These are phyloP conservation scores for Aspergillus cavernicola DNA, from an alignment of 495 filamentous ascomycete genomes.

Conservation along the genomic window DNA sequence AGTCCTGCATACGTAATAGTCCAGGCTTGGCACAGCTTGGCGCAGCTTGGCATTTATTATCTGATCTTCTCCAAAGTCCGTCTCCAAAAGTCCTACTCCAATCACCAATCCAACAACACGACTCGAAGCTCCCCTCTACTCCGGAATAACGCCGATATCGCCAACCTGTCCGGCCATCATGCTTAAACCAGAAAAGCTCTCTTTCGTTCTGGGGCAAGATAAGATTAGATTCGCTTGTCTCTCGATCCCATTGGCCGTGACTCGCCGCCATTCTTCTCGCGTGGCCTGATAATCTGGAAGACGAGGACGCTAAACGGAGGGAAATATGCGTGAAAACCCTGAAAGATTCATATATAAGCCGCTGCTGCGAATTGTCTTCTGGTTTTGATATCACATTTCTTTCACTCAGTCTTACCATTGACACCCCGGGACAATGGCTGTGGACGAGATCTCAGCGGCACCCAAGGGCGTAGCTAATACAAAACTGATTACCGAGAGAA, in stretches of 20 bases:
- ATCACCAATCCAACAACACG: too few species aligned
- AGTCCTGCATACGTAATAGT: too few species aligned
- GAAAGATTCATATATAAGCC: background rate
- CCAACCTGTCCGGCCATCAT: too few species aligned
- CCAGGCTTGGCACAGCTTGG: too few species aligned
- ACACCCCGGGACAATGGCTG: background rate
- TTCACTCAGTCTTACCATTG: background rate
- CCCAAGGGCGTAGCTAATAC: background rate
- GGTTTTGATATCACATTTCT: too few species aligned
- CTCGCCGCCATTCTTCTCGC: background rate
- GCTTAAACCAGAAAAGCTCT: too few species aligned
- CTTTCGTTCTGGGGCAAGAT: too few species aligned
- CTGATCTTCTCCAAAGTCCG: constrained; percentile 11
- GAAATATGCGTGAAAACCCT: too few species aligned
- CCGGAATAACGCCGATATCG: too few species aligned
- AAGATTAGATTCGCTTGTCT: constrained; percentile 1
- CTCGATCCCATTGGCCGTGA: background rate
- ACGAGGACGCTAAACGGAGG: background rate
- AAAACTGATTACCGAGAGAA: background rate
- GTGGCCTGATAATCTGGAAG: background rate
- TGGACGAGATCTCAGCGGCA: background rate
- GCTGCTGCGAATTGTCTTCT: too few species aligned
- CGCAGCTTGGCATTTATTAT: constrained; percentile 12
- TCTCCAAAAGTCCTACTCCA: too few species aligned
- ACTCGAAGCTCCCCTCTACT: too few species aligned